A percentile compares a stretch with the other conserved stretches of the same genome.
These are phyloP conservation scores for Pochonia chlamydosporia DNA, from an alignment of 2,329 filamentous ascomycete genomes.

Conservation along the genomic window DNA sequence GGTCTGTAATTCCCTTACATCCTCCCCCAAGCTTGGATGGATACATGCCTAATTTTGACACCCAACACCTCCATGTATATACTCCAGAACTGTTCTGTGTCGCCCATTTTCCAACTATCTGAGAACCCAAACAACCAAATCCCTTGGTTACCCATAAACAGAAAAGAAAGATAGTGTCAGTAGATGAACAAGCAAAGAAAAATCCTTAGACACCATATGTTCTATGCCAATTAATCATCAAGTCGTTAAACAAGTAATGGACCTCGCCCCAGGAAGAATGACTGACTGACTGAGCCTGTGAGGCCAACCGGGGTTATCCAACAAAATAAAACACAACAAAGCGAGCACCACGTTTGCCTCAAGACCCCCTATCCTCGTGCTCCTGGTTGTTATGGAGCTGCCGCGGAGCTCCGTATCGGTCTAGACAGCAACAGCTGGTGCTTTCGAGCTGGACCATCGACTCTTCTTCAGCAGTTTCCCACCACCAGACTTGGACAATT, in stretches of 20 bases:
- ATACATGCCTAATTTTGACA: too few species aligned
- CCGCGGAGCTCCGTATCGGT: background rate
- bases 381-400: too few species aligned
- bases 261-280: background rate
- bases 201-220: background rate
- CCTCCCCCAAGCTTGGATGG: too few species aligned
- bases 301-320: too few species aligned
- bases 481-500: slow-evolving; percentile 24
- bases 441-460: slow-evolving; percentile 17
- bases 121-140: background rate
- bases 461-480: slow-evolving; percentile 18
- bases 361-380: too few species aligned
- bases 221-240: slow-evolving; percentile 2
- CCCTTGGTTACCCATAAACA: background rate
- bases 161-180: background rate
- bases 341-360: background rate
- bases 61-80: too few species aligned
- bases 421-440: slow-evolving; percentile 11
- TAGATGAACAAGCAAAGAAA: background rate
- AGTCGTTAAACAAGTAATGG: background rate
- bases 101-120: background rate
- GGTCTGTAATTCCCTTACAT: too few species aligned
- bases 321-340: background rate
- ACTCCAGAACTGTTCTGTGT: too few species aligned
- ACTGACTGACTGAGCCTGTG: too few species aligned